Conservation (phyloP, 2,329 filamentous ascomycete genomes). For the Juglanconis juglandina region DNA sequence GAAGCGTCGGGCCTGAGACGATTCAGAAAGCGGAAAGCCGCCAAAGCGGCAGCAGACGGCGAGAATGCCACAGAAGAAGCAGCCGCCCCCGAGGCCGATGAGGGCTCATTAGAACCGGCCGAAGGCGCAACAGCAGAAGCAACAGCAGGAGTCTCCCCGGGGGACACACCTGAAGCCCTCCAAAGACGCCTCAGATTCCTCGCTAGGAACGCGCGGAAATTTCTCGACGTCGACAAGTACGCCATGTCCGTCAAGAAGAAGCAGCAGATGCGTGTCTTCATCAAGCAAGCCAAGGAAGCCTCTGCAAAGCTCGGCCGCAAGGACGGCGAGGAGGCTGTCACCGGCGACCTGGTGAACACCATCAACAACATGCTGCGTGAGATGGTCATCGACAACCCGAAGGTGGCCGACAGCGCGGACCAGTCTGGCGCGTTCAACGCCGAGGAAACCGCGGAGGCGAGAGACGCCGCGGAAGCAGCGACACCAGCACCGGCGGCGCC, state of each 20-base stretch:
- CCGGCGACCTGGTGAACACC: constrained; percentile 47
- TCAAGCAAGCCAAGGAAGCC: constrained; percentile 60
- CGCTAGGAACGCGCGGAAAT: constrained; percentile 38
- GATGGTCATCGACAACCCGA: constrained; percentile 36
- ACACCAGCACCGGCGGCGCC: neutral
- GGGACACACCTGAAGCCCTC: constrained; percentile 32
- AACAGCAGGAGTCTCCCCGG: constrained; percentile 20
- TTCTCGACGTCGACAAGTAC: constrained; percentile 21
- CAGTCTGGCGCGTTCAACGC: constrained; percentile 21
- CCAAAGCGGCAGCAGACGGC: constrained; percentile 27
- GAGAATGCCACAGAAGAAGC: constrained; percentile 24
- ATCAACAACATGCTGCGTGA: constrained; percentile 49
- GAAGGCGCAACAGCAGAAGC: constrained; percentile 21
- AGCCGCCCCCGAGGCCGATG: constrained; percentile 1
- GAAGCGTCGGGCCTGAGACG: neutral
- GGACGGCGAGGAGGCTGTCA: constrained; percentile 33
- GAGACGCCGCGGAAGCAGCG: neutral
- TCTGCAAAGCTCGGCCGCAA: constrained; percentile 49
- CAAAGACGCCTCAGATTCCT: constrained; percentile 45
- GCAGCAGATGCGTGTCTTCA: constrained; percentile 70
- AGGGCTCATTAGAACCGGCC: constrained; percentile 4
- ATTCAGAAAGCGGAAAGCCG: constrained; percentile 14
- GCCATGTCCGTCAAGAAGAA: constrained; percentile 68
- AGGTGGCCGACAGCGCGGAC: constrained; percentile 11
- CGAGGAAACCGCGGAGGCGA: constrained; percentile 10